A percentile compares a stretch with the other conserved stretches of the same genome.
phyloP scores from a whole-genome alignment of 2,329 filamentous ascomycete species.

The Onygena corvina region DNA sequence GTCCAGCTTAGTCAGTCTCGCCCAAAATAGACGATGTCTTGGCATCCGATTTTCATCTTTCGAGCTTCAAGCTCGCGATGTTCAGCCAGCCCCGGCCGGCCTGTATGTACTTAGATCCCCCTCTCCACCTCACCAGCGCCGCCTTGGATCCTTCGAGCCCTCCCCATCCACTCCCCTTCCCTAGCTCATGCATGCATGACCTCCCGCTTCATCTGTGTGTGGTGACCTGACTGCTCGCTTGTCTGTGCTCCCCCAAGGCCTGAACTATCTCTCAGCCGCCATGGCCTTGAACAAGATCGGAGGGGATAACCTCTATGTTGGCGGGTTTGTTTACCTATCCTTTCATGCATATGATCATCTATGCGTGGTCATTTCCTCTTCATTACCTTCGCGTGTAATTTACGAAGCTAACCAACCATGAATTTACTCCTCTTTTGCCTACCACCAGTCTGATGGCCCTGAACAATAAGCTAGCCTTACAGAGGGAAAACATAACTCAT shows the following conservation, averaged over 20 bases:
- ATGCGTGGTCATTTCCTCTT: not conserved
- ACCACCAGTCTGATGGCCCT: slow-evolving; percentile 61
- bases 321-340: slow-evolving; percentile 47
- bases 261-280: not conserved
- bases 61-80: not conserved
- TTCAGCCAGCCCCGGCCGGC: slow-evolving; percentile 4
- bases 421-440: not conserved
- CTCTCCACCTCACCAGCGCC: not conserved
- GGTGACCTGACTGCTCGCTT: not conserved
- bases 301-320: slow-evolving; percentile 62
- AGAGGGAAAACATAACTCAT: slow-evolving; percentile 69
- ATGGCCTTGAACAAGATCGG: slow-evolving; percentile 52
- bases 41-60: not conserved
- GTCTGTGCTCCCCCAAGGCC: not conserved
- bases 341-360: not conserved
- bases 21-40: not conserved
- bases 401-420: slow-evolving; percentile 1
- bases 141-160: not conserved
- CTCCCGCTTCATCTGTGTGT: not conserved
- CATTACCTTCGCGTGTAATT: not conserved
- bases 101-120: no score
- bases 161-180: not conserved
- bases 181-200: not conserved
- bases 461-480: slow-evolving; percentile 56
- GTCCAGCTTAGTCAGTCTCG: no score